Percentiles rank a stretch among this genome's conserved stretches.
These are phyloP conservation scores for Scenedesmus sp. DNA, from an alignment of 163 green algal species.

Conservation along the genomic window DNA sequence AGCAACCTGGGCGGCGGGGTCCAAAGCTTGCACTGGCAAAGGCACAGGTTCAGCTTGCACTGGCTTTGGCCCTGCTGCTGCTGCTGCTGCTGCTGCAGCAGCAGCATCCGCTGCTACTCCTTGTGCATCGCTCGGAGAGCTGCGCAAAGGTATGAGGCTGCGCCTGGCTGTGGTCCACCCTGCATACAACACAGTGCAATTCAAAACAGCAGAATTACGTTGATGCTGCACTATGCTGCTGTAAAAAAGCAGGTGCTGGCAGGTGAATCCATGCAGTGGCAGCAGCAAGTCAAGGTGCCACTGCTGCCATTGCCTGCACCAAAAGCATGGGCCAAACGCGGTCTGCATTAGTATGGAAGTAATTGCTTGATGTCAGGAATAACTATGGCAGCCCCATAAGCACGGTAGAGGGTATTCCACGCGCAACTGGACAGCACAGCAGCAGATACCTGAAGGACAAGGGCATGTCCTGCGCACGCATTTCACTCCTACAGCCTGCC, in stretches of 20 bases:
- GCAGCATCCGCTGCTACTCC: background rate
- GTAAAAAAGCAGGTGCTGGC: too few species aligned
- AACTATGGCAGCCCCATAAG: too few species aligned
- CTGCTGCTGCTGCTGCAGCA: conserved; percentile 35
- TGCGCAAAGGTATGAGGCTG: background rate
- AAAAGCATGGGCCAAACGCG: too few species aligned
- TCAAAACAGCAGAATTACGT: too few species aligned
- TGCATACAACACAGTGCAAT: background rate
- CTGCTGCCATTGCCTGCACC: too few species aligned
- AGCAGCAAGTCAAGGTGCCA: too few species aligned
- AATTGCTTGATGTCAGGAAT: too few species aligned
- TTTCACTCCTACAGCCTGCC: background rate
- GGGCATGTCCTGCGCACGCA: background rate
- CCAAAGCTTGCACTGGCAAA: background rate
- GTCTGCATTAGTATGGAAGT: too few species aligned
- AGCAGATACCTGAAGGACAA: background rate
- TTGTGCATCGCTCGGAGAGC: background rate
- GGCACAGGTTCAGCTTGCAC: background rate
- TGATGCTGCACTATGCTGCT: too few species aligned
- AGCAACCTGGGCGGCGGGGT: background rate
- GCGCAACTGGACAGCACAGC: background rate
- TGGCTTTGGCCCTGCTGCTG: background rate
- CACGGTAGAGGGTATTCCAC: background rate
- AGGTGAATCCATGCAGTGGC: too few species aligned
- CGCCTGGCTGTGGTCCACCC: background rate